Evolutionary conservation across 164 flowering plant genomes (phyloP), one percentile per base, ranked within the genome.

Genomic region (Platanus orientalis): DNA sequence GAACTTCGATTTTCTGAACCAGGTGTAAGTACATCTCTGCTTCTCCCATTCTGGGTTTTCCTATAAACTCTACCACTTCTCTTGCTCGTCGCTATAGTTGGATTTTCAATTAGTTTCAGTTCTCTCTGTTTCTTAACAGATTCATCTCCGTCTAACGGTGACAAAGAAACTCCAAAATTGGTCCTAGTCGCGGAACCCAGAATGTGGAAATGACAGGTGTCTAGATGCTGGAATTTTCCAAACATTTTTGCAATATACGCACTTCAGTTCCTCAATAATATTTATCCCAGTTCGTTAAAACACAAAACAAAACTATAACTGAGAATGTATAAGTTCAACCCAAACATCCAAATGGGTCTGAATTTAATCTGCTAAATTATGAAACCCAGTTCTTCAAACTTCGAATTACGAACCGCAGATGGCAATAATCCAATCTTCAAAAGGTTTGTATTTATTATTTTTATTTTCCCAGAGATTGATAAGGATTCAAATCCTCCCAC

Each of bases 151-250:
- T 72, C 77, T 0, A 47, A n/a, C 1, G 67, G 71, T 32, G 68
- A 73, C 28, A 73, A 68, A 21, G 77, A 58, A 54, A 61, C 54
- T 52, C 69, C 72, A 23, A 52, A 13, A 57, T n/a, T 64, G 28
- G 52, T 27, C 11, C 60, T 13, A 47, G 59, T 49, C 30, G 63
- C 39, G 51, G 73, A 73, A 52, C 70, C 66, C 61, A 78, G 21
- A 21, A 62, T 10, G 42, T 61, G 75, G 54, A 79, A 60, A 59
- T 69, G 68, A 39, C 48, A 61, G 19, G 65, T 52, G 50, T 78
- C 81, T 2, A 74, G 58, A 26, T 24, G 61, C 29, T 72, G 81
- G 21, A 76, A 57, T 66, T 68, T 73, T 45, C 65, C 67, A 59
- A 70, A 73, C 79, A 77, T 78, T 69, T 40, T 57, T 13, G 66